These are phyloP conservation scores for Leccinum aurantiacum DNA, from an alignment of 768 basidiomycete genomes.

Conservation along the genomic window DNA sequence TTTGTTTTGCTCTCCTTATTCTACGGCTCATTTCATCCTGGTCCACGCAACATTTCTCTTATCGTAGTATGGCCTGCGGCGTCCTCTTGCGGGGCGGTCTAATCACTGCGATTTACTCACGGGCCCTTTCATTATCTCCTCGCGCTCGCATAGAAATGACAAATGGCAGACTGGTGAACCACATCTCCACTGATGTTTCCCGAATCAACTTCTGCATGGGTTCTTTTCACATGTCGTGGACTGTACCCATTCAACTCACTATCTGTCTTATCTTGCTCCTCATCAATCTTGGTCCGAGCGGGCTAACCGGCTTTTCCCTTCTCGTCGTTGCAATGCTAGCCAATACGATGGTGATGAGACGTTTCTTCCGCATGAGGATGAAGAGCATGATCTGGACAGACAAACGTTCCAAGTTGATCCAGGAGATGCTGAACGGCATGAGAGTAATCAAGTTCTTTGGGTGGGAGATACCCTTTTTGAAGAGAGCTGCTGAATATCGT, in stretches of 20 bases:
- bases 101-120: constrained; percentile 83
- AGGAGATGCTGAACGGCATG: background rate
- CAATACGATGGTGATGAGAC: constrained; percentile 73
- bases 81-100: constrained; percentile 82
- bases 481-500: constrained; percentile 69
- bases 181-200: constrained; percentile 75
- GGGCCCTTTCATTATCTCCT: constrained; percentile 72
- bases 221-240: constrained; percentile 65
- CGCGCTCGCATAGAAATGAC: constrained; percentile 77
- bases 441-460: constrained; percentile 92
- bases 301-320: constrained; percentile 55
- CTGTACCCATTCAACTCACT: constrained; percentile 56
- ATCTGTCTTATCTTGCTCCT: constrained; percentile 77
- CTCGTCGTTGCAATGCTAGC: constrained; percentile 72
- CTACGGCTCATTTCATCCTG: constrained; percentile 69
- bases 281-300: constrained; percentile 64
- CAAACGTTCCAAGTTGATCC: background rate
- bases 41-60: constrained; percentile 45
- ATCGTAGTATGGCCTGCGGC: constrained; percentile 46
- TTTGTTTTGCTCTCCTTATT: constrained; percentile 65
- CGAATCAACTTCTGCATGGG: constrained; percentile 86
- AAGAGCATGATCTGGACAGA: background rate
- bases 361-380: constrained; percentile 50
- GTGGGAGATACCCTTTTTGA: constrained; percentile 82
- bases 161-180: constrained; percentile 54